Evolutionary conservation across 305 asterid species (phyloP), one percentile per base, ranked within the genome.

Genomic region (Euphrasia arctica): DNA sequence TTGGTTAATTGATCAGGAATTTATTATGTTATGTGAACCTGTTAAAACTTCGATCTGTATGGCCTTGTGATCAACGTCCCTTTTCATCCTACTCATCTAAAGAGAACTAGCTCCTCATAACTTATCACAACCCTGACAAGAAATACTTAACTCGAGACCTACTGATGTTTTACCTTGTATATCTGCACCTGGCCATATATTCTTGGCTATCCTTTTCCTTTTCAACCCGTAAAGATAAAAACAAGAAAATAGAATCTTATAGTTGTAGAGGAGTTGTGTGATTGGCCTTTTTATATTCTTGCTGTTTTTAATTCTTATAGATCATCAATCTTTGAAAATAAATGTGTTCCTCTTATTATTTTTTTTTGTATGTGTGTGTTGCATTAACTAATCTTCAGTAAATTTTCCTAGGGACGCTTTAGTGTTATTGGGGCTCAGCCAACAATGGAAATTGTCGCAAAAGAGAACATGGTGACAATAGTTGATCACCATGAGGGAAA

Each of bases 401-500:
- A 67, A 66, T 58, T 71, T 29, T 80, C 74, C 69, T 77, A 93
- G 99, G 99, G 99, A 59, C 82, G 99, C 42, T 93, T 78, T 69
- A 93, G 99, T 79, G 94, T 93, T 55, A 66, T 93, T 80, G 97
- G 99, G 70, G 93, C 99, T 72, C 99, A 88, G 73, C 99, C 99
- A 27, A 72, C 92, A 8, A 90, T 93, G 99, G 99, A 93, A 75
- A 78, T 93, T 73, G 80, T 93, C 63, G 95, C 97, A 49, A 88
- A 90, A 75, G 92, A 86, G 77, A 86, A 90, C 76, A 71, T 63
- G 82, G 97, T 93, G 62, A 89, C 93, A 58, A 52, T 86, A 63
- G 77, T 93, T 76, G 99, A 93, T 76, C 99, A 93, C 76, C 77
- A 61, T 64, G 78, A 70, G 65, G 86, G 91, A 70, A 62, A 73